phyloP scores from a whole-genome alignment of 1,284 basidiomycete genomes.

The Tilletia horrida region DNA sequence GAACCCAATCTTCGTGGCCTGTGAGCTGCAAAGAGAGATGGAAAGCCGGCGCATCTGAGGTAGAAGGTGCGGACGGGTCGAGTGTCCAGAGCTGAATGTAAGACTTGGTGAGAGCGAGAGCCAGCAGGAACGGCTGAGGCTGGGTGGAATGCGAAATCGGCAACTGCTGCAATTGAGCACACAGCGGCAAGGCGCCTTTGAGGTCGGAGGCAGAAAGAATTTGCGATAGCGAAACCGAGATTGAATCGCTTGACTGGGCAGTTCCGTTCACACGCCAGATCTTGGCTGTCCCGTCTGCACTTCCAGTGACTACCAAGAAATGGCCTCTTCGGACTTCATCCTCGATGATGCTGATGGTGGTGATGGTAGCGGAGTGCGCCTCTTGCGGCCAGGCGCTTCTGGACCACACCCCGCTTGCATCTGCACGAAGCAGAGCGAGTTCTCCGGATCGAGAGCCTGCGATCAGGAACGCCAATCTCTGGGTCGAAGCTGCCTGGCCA shows the following conservation, averaged over 20 bases:
- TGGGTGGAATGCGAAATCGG: constrained; percentile 18
- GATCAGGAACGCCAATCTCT: background rate
- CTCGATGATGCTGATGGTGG: constrained; percentile 7
- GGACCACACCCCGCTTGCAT: background rate
- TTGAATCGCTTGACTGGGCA: constrained; percentile 18
- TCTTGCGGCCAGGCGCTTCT: background rate
- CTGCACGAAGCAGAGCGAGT: background rate
- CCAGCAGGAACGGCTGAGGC: constrained; percentile 31
- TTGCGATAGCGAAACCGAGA: background rate
- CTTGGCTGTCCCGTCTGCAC: constrained; percentile 4
- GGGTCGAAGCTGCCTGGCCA: background rate
- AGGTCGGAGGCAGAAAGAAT: constrained; percentile 30
- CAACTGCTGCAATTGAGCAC: constrained; percentile 38
- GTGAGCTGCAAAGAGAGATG: constrained; percentile 33
- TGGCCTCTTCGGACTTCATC: background rate
- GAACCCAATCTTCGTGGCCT: constrained; percentile 54
- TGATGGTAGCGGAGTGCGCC: background rate
- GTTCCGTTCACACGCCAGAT: constrained; percentile 17
- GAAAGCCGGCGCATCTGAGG: constrained; percentile 22
- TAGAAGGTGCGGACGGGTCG: background rate
- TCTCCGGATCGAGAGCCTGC: constrained; percentile 5
- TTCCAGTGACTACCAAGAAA: constrained; percentile 12
- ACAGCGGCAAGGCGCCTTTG: constrained; percentile 42
- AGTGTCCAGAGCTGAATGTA: constrained; percentile 39
- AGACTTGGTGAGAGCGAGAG: constrained; percentile 40